phyloP scores from a whole-genome alignment of 129 eudicot species.

The Ambrosia trifida region DNA sequence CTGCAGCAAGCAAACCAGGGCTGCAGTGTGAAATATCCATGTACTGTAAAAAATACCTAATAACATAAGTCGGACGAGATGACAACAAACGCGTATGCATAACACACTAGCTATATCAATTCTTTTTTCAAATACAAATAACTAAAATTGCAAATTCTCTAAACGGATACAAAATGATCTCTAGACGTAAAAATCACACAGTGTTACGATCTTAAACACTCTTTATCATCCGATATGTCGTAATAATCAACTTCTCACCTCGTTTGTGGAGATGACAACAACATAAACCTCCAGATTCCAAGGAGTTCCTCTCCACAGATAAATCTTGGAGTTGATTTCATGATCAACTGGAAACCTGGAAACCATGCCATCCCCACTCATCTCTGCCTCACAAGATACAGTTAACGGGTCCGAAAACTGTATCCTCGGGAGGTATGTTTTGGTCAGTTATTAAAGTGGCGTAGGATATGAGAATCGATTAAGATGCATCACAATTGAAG shows the following conservation, averaged over 20 bases:
- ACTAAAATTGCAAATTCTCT: no score
- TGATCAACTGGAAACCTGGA: slow-evolving; percentile 89
- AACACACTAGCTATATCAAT: slow-evolving; percentile 16
- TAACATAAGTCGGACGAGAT: background rate
- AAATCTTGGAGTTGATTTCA: slow-evolving; percentile 81
- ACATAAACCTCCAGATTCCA: slow-evolving; percentile 99
- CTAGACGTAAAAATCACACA: no score
- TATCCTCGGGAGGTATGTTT: no score
- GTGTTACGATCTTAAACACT: background rate
- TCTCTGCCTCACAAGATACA: slow-evolving; percentile 51
- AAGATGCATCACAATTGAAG: no score
- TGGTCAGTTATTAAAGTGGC: no score
- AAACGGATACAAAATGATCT: no score
- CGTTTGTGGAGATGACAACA: slow-evolving; percentile 94
- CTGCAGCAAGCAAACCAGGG: slow-evolving; percentile 92
- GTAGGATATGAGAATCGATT: no score
- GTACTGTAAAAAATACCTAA: slow-evolving; percentile 48
- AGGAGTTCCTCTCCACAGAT: slow-evolving; percentile 96
- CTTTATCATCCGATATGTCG: background rate
- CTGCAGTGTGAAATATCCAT: slow-evolving; percentile 93
- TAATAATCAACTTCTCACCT: slow-evolving; percentile 47
- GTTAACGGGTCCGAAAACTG: slow-evolving; percentile 75
- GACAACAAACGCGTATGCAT: background rate
- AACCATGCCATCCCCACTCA: slow-evolving; percentile 47
- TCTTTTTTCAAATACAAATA: no score